phyloP scores from a whole-genome alignment of 306 rosid genomes.

The Gastrolobium bilobum region DNA sequence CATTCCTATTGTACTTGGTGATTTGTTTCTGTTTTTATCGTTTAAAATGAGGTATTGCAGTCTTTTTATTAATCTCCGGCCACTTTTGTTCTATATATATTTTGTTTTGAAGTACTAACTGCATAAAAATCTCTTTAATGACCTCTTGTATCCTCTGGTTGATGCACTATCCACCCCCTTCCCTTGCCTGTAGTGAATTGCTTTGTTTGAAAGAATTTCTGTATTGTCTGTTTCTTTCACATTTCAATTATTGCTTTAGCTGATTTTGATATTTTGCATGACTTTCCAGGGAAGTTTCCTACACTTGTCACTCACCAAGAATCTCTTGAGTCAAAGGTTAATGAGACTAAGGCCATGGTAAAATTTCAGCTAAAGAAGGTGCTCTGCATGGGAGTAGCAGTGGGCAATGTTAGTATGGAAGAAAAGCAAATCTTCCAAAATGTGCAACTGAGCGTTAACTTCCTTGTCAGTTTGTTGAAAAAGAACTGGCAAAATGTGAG shows the following conservation, averaged over 20 bases:
- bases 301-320: conserved; percentile 86
- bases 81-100: too few relatives aligned
- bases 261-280: background rate
- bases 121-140: background rate
- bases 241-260: background rate
- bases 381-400: conserved; percentile 53
- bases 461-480: conserved; percentile 45
- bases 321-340: conserved; percentile 77
- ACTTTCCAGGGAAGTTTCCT: conserved; percentile 77
- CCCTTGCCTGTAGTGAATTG: background rate
- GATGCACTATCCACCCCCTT: background rate
- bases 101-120: background rate
- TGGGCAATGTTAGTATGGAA: conserved; percentile 49
- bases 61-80: too few relatives aligned
- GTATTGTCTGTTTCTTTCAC: background rate
- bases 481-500: conserved; percentile 86
- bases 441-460: conserved; percentile 43
- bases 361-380: conserved; percentile 51
- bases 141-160: background rate
- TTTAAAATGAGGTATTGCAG: too few relatives aligned
- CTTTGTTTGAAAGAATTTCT: background rate
- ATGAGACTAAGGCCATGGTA: conserved; percentile 54
- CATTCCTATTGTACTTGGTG: too few relatives aligned
- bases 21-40: too few relatives aligned
- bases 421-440: conserved; percentile 51